Evolutionary conservation across 768 basidiomycete genomes (phyloP).

Genomic region (Termitomyces sp.): DNA sequence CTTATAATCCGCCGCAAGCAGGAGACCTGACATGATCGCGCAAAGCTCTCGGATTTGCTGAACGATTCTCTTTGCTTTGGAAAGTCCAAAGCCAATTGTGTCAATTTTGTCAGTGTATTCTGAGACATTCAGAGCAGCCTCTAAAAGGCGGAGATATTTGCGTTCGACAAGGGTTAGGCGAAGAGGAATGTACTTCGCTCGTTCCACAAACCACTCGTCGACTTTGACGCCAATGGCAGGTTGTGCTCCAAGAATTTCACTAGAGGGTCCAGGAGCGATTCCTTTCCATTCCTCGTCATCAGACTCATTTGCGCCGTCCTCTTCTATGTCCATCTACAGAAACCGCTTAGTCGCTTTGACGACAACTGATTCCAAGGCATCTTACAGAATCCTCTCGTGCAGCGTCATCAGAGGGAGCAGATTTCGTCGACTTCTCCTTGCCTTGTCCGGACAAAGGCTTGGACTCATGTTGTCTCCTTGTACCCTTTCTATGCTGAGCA

Average conservation of each 20-base stretch:
- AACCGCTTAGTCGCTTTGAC: background rate
- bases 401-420: background rate
- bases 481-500: conserved; percentile 78
- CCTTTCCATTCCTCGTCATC: conserved; percentile 41
- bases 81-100: conserved; percentile 68
- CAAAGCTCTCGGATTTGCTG: conserved; percentile 84
- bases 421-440: conserved; percentile 22
- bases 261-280: conserved; percentile 23
- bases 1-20: conserved; percentile 83
- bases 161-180: conserved; percentile 72
- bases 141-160: conserved; percentile 79
- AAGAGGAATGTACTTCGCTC: conserved; percentile 75
- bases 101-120: conserved; percentile 92
- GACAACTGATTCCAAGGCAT: background rate
- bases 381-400: conserved; percentile 7
- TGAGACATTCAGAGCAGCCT: conserved; percentile 78
- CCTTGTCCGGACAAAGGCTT: conserved; percentile 35
- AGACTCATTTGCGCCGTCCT: conserved; percentile 24
- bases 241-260: conserved; percentile 45
- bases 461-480: conserved; percentile 56
- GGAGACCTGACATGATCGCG: conserved; percentile 79
- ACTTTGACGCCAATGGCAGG: conserved; percentile 55
- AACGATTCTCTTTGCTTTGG: conserved; percentile 84
- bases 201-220: conserved; percentile 83
- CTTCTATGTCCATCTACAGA: conserved; percentile 43